phyloP scores from a whole-genome alignment of 176 grass and related monocot species.

The Oryza longistaminata region DNA sequence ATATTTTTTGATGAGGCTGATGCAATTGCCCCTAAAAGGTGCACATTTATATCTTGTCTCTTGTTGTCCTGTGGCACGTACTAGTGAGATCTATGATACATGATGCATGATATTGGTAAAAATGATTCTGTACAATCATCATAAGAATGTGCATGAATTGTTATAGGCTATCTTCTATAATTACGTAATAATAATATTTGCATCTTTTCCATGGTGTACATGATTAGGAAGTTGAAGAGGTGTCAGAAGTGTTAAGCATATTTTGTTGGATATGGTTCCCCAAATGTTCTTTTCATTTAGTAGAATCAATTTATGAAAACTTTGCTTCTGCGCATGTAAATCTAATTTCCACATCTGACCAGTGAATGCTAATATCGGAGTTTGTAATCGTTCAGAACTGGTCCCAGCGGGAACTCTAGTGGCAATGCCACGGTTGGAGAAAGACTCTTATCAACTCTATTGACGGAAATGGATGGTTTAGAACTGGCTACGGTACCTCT shows the following conservation, averaged over 20 bases:
- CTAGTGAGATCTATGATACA: not conserved
- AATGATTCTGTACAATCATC: not conserved
- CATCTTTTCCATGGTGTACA: not conserved
- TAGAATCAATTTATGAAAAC: constrained; percentile 15
- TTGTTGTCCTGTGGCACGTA: not conserved
- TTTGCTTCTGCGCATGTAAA: not conserved
- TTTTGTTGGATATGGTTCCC: constrained; percentile 5
- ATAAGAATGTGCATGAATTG: not conserved
- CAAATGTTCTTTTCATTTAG: not conserved
- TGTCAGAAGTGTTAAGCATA: not conserved
- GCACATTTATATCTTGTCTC: constrained; percentile 12
- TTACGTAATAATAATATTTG: not conserved
- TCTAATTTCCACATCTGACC: not conserved
- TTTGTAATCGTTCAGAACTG: constrained; percentile 52
- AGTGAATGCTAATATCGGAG: not conserved
- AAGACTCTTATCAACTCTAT: constrained; percentile 80
- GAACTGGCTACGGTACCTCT: constrained; percentile 62
- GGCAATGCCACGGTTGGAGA: constrained; percentile 74
- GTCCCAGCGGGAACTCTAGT: constrained; percentile 43
- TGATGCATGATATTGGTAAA: constrained; percentile 15
- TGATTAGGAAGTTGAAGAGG: constrained; percentile 14
- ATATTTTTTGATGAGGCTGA: constrained; percentile 88
- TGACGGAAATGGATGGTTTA: constrained; percentile 98
- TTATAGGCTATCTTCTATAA: not conserved
- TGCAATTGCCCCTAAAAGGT: constrained; percentile 89